Conservation (phyloP, 306 rosid genomes). For the Quercus suber region DNA sequence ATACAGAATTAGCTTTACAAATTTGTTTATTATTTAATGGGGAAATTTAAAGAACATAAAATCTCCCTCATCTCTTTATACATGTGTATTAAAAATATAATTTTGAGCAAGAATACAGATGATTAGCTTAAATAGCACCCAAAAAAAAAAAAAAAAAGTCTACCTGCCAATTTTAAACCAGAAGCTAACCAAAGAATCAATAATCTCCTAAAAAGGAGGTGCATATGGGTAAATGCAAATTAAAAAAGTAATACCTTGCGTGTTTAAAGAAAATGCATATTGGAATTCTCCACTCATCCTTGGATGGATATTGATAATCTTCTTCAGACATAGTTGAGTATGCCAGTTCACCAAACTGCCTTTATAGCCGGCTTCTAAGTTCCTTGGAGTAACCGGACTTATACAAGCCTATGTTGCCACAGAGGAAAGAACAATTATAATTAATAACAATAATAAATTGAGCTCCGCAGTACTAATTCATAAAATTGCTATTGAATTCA, state of each 20-base stretch:
- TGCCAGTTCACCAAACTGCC: conserved; percentile 17
- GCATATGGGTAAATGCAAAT: background rate
- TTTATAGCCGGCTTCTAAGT: background rate
- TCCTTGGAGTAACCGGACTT: background rate
- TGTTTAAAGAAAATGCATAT: conserved; percentile 60
- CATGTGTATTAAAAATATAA: background rate
- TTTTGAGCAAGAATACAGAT: background rate
- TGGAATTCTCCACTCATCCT: conserved; percentile 49
- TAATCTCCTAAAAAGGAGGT: no score
- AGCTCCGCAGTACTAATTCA: background rate
- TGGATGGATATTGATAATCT: conserved; percentile 32
- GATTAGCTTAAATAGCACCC: background rate
- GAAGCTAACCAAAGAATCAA: background rate
- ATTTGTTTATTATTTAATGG: background rate
- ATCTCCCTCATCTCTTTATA: no score
- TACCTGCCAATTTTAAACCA: background rate
- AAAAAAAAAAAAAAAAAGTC: background rate
- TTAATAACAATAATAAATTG: background rate
- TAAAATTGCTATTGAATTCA: background rate
- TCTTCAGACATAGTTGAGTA: conserved; percentile 49
- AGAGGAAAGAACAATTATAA: no score
- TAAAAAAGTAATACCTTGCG: conserved; percentile 41
- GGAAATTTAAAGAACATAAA: background rate
- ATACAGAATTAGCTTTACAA: background rate
- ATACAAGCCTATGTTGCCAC: background rate